A percentile compares a stretch with the other conserved stretches of the same genome.
Conservation (phyloP, 148 eudicot species). For the Polygonum aviculare region DNA sequence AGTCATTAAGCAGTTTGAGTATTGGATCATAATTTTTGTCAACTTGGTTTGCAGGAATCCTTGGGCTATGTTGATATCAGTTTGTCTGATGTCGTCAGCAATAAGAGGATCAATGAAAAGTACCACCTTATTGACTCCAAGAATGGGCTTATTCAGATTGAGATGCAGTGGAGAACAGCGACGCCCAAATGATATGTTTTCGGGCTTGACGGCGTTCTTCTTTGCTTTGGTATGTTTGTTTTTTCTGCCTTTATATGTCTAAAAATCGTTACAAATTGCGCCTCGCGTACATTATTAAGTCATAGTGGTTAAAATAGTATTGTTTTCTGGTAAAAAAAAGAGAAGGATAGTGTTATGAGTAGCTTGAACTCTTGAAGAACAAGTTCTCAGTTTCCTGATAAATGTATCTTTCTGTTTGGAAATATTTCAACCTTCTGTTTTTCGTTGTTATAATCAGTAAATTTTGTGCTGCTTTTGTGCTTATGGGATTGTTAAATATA, state of each 20-base stretch:
- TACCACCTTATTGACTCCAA: constrained; percentile 79
- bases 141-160: constrained; percentile 73
- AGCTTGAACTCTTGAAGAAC: not conserved
- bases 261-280: not conserved
- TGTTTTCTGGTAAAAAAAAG: not conserved
- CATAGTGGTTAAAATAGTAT: not conserved
- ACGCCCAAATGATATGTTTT: not conserved
- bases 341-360: not conserved
- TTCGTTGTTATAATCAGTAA: not conserved
- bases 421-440: not conserved
- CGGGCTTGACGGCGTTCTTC: not conserved
- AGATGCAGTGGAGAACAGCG: constrained; percentile 72
- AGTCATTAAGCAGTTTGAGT: not conserved
- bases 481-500: not conserved
- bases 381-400: not conserved
- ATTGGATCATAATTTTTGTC: not conserved
- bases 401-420: not conserved
- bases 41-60: constrained; percentile 43
- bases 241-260: not conserved
- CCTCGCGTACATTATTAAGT: not conserved
- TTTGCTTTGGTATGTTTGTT: not conserved
- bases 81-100: constrained; percentile 63
- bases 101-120: constrained; percentile 81
- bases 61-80: constrained; percentile 74
- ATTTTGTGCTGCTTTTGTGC: not conserved